Evolutionary conservation across 2,329 filamentous ascomycete species (phyloP).

Genomic region (Penicillium brevicompactum): DNA sequence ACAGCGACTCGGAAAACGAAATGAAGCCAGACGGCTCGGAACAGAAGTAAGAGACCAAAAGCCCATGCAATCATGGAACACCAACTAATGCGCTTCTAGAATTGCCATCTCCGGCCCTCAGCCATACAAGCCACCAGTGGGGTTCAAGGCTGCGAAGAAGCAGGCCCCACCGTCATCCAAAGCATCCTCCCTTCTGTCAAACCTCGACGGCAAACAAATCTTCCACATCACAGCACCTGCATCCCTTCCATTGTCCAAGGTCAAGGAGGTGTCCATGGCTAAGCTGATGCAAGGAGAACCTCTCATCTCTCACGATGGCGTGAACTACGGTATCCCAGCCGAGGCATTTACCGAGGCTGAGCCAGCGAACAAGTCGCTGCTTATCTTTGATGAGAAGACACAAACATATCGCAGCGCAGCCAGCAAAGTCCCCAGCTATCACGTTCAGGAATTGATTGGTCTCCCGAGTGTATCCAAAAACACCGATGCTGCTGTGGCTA

Average conservation of each 20-base stretch:
- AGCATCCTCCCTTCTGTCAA: constrained; percentile 38
- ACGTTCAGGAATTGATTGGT: constrained; percentile 40
- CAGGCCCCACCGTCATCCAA: constrained; percentile 34
- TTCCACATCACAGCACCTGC: constrained; percentile 52
- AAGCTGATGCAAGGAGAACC: constrained; percentile 44
- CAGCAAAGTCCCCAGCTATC: constrained; percentile 35
- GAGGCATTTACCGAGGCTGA: constrained; percentile 34
- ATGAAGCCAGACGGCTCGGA: constrained; percentile 20
- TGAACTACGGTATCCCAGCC: constrained; percentile 44
- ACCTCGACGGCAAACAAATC: constrained; percentile 49
- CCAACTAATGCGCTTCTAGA: constrained; percentile 12
- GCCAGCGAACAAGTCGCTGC: constrained; percentile 32
- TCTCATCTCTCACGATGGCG: constrained; percentile 45
- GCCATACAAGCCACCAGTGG: constrained; percentile 46
- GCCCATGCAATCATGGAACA: neutral
- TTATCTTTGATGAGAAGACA: constrained; percentile 40
- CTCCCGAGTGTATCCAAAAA: constrained; percentile 30
- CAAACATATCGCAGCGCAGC: constrained; percentile 36
- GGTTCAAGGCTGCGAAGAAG: constrained; percentile 43
- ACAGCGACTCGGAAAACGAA: constrained; percentile 20
- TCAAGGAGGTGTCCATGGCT: constrained; percentile 48
- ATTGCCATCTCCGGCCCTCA: constrained; percentile 31
- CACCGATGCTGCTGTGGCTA: constrained; percentile 27
- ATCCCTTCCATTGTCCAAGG: constrained; percentile 45
- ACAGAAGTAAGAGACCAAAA: constrained; percentile 18